Percentiles rank a stretch among this genome's conserved stretches.
Conservation (phyloP, 2,329 filamentous ascomycete genomes). For the Fusarium sp. region DNA sequence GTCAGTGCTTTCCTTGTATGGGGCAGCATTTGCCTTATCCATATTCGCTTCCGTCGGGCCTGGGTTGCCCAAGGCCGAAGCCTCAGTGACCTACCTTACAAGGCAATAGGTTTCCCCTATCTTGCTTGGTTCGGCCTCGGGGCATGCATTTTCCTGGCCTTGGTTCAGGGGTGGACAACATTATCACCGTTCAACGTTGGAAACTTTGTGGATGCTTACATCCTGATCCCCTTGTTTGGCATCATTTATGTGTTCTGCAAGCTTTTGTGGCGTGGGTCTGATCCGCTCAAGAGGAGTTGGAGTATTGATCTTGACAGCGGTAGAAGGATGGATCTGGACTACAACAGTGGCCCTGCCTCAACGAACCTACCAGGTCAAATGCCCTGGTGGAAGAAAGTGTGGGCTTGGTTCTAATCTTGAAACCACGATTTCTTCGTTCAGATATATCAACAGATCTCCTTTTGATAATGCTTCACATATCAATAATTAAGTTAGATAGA, state of each 20-base stretch:
- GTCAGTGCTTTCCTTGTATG: constrained; percentile 80
- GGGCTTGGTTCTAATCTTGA: constrained; percentile 56
- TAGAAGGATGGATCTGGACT: constrained; percentile 67
- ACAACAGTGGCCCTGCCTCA: constrained; percentile 53
- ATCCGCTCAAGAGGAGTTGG: constrained; percentile 62
- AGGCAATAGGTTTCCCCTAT: constrained; percentile 67
- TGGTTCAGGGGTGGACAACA: constrained; percentile 73
- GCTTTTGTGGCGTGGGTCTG: constrained; percentile 63
- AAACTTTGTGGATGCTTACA: constrained; percentile 74
- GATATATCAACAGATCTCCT: background rate
- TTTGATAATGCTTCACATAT: background rate
- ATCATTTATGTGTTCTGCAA: constrained; percentile 70
- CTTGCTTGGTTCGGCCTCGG: constrained; percentile 70
- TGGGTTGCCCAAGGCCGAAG: constrained; percentile 71
- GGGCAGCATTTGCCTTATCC: constrained; percentile 77
- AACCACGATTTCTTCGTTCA: background rate
- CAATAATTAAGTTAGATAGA: background rate
- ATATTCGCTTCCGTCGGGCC: constrained; percentile 77
- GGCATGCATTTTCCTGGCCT: constrained; percentile 70
- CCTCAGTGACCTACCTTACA: constrained; percentile 67
- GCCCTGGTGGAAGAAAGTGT: constrained; percentile 61
- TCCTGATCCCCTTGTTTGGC: constrained; percentile 70
- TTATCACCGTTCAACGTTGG: constrained; percentile 69
- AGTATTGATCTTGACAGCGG: constrained; percentile 71
- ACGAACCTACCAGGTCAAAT: constrained; percentile 47